phyloP scores from a whole-genome alignment of 2,329 filamentous ascomycete genomes.

The Colletotrichum gigasporum region DNA sequence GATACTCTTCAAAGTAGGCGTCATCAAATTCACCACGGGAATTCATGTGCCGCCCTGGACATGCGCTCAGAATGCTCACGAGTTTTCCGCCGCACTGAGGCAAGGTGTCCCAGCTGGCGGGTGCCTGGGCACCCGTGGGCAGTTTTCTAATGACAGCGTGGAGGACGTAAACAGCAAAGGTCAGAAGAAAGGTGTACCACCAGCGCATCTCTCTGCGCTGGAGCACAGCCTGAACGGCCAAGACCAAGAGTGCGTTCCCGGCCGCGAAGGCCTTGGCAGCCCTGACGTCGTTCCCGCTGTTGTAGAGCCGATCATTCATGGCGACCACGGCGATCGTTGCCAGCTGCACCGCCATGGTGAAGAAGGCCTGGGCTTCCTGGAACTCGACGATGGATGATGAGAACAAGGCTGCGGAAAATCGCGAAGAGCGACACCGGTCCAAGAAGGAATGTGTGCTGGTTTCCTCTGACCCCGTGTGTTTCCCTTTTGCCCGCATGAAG shows the following conservation, averaged over 20 bases:
- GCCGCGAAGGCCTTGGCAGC: conserved; percentile 26
- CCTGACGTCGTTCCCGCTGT: conserved; percentile 7
- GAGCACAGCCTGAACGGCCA: conserved; percentile 35
- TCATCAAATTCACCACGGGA: too few relatives aligned
- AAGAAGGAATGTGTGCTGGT: not conserved
- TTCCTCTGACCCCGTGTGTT: not conserved
- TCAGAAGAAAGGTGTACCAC: conserved; percentile 36
- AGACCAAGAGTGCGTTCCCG: conserved; percentile 29
- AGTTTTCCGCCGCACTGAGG: conserved; percentile 17
- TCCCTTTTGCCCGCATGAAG: not conserved
- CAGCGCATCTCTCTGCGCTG: conserved; percentile 36
- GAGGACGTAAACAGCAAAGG: conserved; percentile 28
- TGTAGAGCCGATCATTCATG: not conserved
- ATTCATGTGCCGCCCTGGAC: too few relatives aligned
- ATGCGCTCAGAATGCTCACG: not conserved
- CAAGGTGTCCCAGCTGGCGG: conserved; percentile 20
- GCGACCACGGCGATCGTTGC: conserved; percentile 34
- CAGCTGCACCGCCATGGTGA: conserved; percentile 36
- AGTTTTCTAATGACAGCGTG: conserved; percentile 24
- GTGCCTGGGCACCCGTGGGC: too few relatives aligned
- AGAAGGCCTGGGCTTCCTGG: conserved; percentile 38
- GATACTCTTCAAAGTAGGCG: too few relatives aligned
- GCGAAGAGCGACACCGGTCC: not conserved
- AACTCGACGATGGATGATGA: conserved; percentile 14
- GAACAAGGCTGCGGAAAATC: not conserved